phyloP scores from a whole-genome alignment of 2,329 filamentous ascomycete species.

The Escovopsis sp. region DNA sequence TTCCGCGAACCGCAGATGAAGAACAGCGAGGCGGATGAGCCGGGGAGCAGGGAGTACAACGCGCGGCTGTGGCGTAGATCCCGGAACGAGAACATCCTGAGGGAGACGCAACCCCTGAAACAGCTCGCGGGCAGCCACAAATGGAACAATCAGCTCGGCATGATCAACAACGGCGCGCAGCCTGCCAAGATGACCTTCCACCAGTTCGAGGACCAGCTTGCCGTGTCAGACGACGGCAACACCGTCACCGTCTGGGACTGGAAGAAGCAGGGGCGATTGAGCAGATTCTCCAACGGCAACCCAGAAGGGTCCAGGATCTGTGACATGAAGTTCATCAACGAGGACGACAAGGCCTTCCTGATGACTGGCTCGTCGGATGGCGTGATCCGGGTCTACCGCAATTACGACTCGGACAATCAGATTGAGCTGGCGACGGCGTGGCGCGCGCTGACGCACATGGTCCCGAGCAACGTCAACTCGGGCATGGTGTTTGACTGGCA shows the following conservation, averaged over 20 bases:
- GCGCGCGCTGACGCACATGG: constrained; percentile 82
- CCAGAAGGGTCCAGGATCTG: constrained; percentile 83
- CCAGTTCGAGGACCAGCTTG: constrained; percentile 92
- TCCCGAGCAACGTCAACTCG: constrained; percentile 85
- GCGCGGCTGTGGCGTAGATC: constrained; percentile 83
- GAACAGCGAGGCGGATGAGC: constrained; percentile 86
- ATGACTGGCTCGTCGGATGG: constrained; percentile 95
- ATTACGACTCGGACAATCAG: constrained; percentile 65
- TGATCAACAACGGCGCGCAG: constrained; percentile 80
- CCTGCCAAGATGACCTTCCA: constrained; percentile 91
- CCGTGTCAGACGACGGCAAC: constrained; percentile 85
- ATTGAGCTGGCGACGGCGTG: constrained; percentile 83
- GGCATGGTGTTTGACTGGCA: constrained; percentile 98
- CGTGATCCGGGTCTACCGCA: constrained; percentile 81
- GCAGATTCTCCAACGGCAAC: constrained; percentile 87
- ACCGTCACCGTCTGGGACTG: constrained; percentile 91
- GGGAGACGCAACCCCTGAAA: constrained; percentile 87
- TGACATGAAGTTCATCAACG: constrained; percentile 93
- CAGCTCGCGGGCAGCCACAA: constrained; percentile 69
- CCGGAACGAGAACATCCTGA: constrained; percentile 82
- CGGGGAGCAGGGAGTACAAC: constrained; percentile 92
- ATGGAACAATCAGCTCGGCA: constrained; percentile 72
- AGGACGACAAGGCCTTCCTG: constrained; percentile 87
- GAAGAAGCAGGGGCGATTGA: constrained; percentile 59
- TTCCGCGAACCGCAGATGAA: constrained; percentile 99